Conservation (phyloP, 441 rosid species). For the Eruca vesicaria region DNA sequence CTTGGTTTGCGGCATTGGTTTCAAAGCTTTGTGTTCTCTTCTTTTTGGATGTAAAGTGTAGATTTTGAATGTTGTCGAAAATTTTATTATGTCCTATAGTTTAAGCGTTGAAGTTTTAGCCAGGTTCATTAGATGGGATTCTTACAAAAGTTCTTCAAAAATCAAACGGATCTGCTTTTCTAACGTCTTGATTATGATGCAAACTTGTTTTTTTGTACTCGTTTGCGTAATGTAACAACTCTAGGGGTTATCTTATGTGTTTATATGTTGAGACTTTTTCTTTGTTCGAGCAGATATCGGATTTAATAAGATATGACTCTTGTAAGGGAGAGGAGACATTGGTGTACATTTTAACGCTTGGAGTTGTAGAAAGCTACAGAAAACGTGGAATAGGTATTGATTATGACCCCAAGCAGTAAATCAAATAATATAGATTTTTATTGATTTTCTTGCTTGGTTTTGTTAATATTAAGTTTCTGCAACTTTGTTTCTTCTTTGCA, state of each 20-base stretch:
- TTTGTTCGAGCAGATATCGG: constrained; percentile 73
- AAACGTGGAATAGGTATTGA: constrained; percentile 78
- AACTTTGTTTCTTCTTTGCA: constrained; percentile 27
- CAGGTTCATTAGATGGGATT: not conserved
- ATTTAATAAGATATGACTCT: constrained; percentile 66
- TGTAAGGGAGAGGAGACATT: constrained; percentile 68
- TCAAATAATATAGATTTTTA: not conserved
- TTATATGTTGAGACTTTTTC: constrained; percentile 4
- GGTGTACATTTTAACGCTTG: constrained; percentile 83
- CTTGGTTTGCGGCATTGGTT: not conserved
- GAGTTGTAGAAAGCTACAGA: constrained; percentile 76
- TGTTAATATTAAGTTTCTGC: not conserved
- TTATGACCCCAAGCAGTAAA: constrained; percentile 1
- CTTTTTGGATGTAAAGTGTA: not conserved
- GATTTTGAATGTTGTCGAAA: not conserved
- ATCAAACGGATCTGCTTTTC: not conserved
- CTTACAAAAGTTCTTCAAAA: not conserved
- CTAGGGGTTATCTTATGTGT: not conserved
- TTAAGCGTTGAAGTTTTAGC: not conserved
- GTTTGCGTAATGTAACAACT: not conserved
- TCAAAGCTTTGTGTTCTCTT: constrained; percentile 5
- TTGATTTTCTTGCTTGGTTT: not conserved
- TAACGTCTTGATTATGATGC: not conserved
- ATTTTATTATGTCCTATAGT: not conserved
- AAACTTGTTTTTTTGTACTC: not conserved